These are phyloP conservation scores for Termitomyces sp. DNA, from an alignment of 768 basidiomycete species.

Conservation along the genomic window DNA sequence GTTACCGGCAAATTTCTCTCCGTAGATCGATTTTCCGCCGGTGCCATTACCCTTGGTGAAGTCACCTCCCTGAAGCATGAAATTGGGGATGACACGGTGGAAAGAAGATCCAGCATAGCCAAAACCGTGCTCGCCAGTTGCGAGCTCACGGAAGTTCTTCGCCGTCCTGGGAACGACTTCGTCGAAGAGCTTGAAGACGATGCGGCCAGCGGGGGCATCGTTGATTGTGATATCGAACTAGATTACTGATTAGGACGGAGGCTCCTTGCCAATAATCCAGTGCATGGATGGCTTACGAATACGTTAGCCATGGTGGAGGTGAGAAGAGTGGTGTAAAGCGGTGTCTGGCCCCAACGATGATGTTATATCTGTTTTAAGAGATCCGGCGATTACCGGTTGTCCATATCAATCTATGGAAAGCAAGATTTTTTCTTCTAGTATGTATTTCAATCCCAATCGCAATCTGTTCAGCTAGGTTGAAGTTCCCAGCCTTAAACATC, in stretches of 20 bases:
- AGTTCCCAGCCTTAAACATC: not conserved
- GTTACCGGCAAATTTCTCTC: conserved; percentile 57
- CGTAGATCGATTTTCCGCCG: conserved; percentile 79
- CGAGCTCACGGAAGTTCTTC: conserved; percentile 85
- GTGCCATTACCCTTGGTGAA: conserved; percentile 69
- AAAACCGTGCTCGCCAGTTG: conserved; percentile 67
- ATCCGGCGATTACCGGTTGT: conserved; percentile 12
- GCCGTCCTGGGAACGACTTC: conserved; percentile 70
- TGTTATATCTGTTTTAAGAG: conserved; percentile 13
- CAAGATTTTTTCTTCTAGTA: not conserved
- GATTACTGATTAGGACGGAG: not conserved
- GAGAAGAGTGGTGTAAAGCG: conserved; percentile 10
- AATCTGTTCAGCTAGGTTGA: not conserved
- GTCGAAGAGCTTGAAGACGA: conserved; percentile 87
- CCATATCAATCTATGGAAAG: not conserved
- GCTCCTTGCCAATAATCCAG: not conserved
- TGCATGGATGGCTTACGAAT: conserved; percentile 25
- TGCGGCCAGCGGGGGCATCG: conserved; percentile 38
- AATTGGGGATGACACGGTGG: conserved; percentile 79
- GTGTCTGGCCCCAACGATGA: conserved; percentile 9
- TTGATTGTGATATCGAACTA: conserved; percentile 67
- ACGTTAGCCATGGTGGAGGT: conserved; percentile 29
- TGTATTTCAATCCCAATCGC: not conserved
- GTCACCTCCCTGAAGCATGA: conserved; percentile 92
- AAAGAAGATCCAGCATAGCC: conserved; percentile 67